These are phyloP conservation scores for Aspergillus tanneri DNA, from an alignment of 2,329 filamentous ascomycete genomes.

Conservation along the genomic window DNA sequence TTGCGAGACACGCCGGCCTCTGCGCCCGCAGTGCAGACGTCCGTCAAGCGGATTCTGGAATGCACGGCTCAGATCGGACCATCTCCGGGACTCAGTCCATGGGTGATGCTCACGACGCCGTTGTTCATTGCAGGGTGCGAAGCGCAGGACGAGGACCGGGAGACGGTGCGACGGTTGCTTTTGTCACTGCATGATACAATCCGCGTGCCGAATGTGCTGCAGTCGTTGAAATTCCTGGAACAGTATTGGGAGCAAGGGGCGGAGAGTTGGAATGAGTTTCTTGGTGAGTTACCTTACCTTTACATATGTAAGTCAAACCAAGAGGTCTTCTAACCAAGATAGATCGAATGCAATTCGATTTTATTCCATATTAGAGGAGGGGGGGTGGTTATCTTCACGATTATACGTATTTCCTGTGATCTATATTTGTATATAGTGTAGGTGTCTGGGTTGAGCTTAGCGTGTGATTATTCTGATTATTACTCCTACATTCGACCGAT, in stretches of 20 bases:
- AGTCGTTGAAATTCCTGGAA: conserved; percentile 43
- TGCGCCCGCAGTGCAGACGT: conserved; percentile 34
- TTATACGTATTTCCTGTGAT: no score
- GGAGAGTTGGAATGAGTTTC: conserved; percentile 41
- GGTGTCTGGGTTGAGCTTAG: no score
- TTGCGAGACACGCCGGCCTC: conserved; percentile 34
- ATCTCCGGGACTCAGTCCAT: conserved; percentile 40
- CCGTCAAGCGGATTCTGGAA: conserved; percentile 41
- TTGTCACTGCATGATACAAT: conserved; percentile 40
- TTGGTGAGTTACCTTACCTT: conserved; percentile 29
- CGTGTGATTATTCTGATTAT: no score
- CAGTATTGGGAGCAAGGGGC: conserved; percentile 38
- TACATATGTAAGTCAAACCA: not conserved
- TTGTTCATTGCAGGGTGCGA: conserved; percentile 47
- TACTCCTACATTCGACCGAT: no score
- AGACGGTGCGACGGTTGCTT: conserved; percentile 34
- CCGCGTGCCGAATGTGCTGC: conserved; percentile 43
- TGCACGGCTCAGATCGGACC: conserved; percentile 41
- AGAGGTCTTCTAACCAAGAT: conserved; percentile 8
- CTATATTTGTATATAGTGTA: no score
- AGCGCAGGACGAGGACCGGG: conserved; percentile 38
- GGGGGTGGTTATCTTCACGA: no score
- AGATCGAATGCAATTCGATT: conserved; percentile 36
- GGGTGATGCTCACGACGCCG: conserved; percentile 45
- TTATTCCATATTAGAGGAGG: conserved; percentile 21